Evolutionary conservation across 148 eudicot species (phyloP), one percentile per base, ranked within the genome.

Genomic region (Cornus kousa): DNA sequence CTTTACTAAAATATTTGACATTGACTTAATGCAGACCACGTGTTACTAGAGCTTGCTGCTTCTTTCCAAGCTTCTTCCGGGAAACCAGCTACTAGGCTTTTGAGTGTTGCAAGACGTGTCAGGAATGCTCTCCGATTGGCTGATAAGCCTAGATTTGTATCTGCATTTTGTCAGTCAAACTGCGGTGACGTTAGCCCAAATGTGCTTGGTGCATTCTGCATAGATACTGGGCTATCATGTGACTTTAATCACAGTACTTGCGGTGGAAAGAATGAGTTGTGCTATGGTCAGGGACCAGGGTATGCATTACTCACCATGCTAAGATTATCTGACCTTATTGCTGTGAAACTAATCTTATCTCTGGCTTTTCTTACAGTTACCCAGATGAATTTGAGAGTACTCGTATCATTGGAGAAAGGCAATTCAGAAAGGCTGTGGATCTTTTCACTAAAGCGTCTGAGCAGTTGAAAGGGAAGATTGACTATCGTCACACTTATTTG

Each of bases 251-350:
- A 90, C 77, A 95, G 99, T 80, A 95, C 99, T 66, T 95, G 97
- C 80, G 97, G 97, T 72, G 99, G 97, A 81, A 95, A 90, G 90
- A 95, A 95, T 75, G 97, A 93, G 77, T 80, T 88, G 62, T 95
- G 99, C 79, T 95, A 95, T 87, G 97, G 97, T 77, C 89, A 90
- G 80, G 99, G 99, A 81, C 99, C 99, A 74, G 98, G 99, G 99
- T 95, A 90, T 39, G 64, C 48, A 16, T 60, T 57, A 35, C 75
- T 48, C 14, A 22, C n/a, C 71, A 33, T 78, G 48, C 55, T 69
- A 67, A 9, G 12, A 71, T 64, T 10, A 17, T n/a, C 33, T 72
- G 60, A 71, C 22, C 2, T 1, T 11, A 64, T 40, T 6, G 31
- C 10, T 35, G 55, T 71, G 22, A 57, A n/a, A 22, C 62, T 68